Evolutionary conservation across 768 basidiomycete species (phyloP), one percentile per base, ranked within the genome.

Genomic region (Chalciporus sphaerocephalus): DNA sequence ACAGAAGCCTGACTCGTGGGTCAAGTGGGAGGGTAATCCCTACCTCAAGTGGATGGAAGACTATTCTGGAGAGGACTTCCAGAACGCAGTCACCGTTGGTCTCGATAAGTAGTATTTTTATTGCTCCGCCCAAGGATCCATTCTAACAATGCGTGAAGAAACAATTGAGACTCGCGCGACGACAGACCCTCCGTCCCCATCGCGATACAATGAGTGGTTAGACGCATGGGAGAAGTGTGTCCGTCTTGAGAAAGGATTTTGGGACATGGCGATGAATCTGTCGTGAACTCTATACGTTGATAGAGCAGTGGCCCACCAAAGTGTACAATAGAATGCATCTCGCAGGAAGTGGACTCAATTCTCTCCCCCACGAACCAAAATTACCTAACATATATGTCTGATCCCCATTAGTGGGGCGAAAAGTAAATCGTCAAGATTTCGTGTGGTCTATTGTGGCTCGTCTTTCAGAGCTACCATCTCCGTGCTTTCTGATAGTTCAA

Each of bases 21-120:
- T 86, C 16, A 57, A 71, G 27, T 59, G 81, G 44, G 75, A 81
- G 9, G 79, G 75, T 0, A 95, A 95, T 56, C 78, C 81, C 5
- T 96, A 94, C 64, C 72, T 72, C 34, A 60, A 69, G 47, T 90
- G 85, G 86, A 85, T 87, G 52, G 77, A 87, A 27, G 89, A 89
- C 49, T 96, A 96, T 55, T 69, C 81, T 0, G 87, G 91, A 0
- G 68, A 74, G 25, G 68, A 66, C 16, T 95, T 83, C 59, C 87
- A 92, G 56, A 58, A 56, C 3, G 89, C 91, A 1, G 91, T 94
- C 11, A 73, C 70, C 28, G 61, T 69, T 2, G 91, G 91, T 2
- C 74, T 94, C 42, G 83, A 91, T 92, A 46, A 30, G 85, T 57
- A 4, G 2, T 15, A 17, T 24, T 18, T 35, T n/a, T 21, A 40